Base-by-base conservation (phyloP, 139 green algal species). In the Microglena sp. region DNA sequence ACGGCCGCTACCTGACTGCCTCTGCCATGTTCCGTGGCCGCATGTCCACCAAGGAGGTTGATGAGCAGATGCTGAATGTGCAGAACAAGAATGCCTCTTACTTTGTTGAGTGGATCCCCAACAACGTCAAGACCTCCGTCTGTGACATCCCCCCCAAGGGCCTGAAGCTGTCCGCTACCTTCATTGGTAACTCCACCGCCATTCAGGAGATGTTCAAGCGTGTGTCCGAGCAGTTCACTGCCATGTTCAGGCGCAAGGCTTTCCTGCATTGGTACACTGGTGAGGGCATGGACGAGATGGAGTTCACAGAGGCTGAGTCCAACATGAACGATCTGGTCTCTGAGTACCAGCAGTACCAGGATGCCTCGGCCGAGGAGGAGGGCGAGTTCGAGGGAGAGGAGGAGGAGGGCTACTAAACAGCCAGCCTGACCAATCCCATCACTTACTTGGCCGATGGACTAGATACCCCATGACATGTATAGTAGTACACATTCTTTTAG, bases 321-420 rank as follows among this genome's bases (percentile, higher is more conserved):
- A 82, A 82, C 75, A 82, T 82, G 75, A 95, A 95, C 68, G 89
- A 95, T 69, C 77, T 96, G 31, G 92, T 98, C 8, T 89, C 77
- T 32, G 92, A 98, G 85, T 98, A 98, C 83, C 92, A 97, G 81
- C 93, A 98, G 79, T 98, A 98, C 82, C 93, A 98, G 82, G 92
- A 98, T 66, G 93, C 92, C 18, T 84, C 78, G 26, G 91, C 85
- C 6, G 93, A 98, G 72, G 91, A 97, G 73, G 89, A 95, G 73
- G 85, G 76, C 55, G 87, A 91, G 67, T 50, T 58, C 33, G 70
- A 76, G 70, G 70, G 57, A 29, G 70, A 76, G 70, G 70, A 76
- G 63, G 70, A 67, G 18, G 50, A 24, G 50, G n/a, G n/a, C n/a
- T n/a, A n/a, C n/a, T n/a, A n/a, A n/a, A n/a, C n/a, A n/a, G n/a